Conservation (phyloP, 1,284 basidiomycete genomes). For the Porodaedalea pini region DNA sequence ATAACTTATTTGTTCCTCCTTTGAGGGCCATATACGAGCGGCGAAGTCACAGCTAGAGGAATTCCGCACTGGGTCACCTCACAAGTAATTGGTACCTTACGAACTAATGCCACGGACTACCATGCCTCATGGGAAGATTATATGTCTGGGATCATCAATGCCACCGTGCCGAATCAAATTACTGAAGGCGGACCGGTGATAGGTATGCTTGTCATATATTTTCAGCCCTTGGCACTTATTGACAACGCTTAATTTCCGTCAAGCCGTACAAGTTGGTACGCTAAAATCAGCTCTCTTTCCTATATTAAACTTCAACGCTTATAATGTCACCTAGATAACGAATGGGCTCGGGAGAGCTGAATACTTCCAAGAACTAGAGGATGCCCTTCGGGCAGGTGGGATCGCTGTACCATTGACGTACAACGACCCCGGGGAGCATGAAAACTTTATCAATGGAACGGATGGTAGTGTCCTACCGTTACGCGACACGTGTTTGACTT, state of each 20-base stretch:
- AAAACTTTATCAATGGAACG: slow-evolving; percentile 68
- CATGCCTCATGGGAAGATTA: slow-evolving; percentile 68
- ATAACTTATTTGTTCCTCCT: background rate
- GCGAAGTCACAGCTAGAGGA: slow-evolving; percentile 78
- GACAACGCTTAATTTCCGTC: background rate
- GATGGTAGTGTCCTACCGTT: slow-evolving; percentile 11
- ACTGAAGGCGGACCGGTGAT: slow-evolving; percentile 70
- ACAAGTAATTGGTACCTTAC: slow-evolving; percentile 59
- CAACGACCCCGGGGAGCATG: slow-evolving; percentile 59
- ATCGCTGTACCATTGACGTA: slow-evolving; percentile 72
- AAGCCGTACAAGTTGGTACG: slow-evolving; percentile 66
- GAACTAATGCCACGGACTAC: slow-evolving; percentile 70
- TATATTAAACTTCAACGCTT: background rate
- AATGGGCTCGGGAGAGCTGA: slow-evolving; percentile 48
- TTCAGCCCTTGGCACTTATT: background rate
- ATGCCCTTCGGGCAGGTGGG: slow-evolving; percentile 47
- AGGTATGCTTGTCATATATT: slow-evolving; percentile 37
- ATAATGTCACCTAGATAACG: slow-evolving; percentile 55
- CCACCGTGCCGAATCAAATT: slow-evolving; percentile 64
- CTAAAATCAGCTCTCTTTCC: background rate
- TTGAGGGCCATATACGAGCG: slow-evolving; percentile 63
- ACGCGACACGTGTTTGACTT: slow-evolving; percentile 31
- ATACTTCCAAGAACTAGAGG: slow-evolving; percentile 65
- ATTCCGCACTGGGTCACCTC: slow-evolving; percentile 76
- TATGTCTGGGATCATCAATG: slow-evolving; percentile 57